Conservation (phyloP, 345 rosid genomes). For the Gossypium australe region DNA sequence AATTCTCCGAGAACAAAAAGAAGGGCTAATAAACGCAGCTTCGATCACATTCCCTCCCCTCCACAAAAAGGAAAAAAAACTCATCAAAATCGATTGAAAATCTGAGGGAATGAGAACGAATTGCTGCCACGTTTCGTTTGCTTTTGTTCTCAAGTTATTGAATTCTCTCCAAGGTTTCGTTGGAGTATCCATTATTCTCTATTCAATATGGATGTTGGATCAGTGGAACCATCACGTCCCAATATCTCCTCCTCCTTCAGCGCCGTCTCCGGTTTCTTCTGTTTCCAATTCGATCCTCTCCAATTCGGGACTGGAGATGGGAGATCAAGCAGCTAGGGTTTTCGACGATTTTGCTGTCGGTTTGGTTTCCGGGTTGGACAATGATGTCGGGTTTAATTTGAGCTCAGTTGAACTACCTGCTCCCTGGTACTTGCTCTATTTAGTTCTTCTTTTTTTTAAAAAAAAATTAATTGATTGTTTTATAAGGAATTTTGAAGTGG, state of each 20-base stretch:
- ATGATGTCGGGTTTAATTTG: slow-evolving; percentile 37
- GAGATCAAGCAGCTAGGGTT: slow-evolving; percentile 15
- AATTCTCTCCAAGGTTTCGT: slow-evolving; percentile 20
- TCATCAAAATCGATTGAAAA: neutral
- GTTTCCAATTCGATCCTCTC: slow-evolving; percentile 3
- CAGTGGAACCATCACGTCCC: slow-evolving; percentile 61
- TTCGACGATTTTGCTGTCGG: slow-evolving; percentile 24
- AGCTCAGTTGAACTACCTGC: slow-evolving; percentile 67
- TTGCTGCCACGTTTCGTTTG: slow-evolving; percentile 57
- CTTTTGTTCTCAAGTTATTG: slow-evolving; percentile 16
- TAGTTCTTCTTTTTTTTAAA: neutral
- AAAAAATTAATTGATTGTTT: neutral
- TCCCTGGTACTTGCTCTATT: slow-evolving; percentile 54
- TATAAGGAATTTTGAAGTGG: neutral
- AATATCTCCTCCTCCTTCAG: slow-evolving; percentile 28
- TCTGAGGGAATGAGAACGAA: slow-evolving; percentile 44
- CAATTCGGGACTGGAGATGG: slow-evolving; percentile 18
- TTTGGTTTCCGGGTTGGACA: slow-evolving; percentile 33
- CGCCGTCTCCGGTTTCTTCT: slow-evolving; percentile 43
- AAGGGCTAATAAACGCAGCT: neutral
- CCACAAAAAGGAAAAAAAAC: neutral
- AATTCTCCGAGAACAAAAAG: neutral
- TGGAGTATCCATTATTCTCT: slow-evolving; percentile 15
- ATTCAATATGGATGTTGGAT: slow-evolving; percentile 85
- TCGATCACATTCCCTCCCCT: neutral